Evolutionary conservation across 305 asterid genomes (phyloP).

Genomic region (Fraxinus nigra): DNA sequence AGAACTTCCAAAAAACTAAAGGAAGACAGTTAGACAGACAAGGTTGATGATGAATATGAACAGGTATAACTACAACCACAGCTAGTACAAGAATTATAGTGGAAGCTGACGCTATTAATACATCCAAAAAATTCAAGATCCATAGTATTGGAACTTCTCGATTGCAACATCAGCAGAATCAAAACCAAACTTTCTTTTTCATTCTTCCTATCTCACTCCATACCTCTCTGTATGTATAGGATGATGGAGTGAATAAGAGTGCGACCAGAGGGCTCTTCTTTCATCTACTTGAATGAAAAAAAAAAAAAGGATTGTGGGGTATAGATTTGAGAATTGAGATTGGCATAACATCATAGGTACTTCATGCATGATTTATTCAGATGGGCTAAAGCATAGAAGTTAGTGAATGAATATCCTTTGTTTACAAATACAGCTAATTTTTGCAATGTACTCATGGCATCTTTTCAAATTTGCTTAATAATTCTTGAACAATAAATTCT

Average conservation of each 20-base stretch:
- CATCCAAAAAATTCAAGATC: conserved; percentile 44
- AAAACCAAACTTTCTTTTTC: conserved; percentile 5
- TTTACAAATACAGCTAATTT: neutral
- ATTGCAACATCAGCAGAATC: conserved; percentile 32
- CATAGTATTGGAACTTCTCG: conserved; percentile 42
- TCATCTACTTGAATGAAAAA: conserved; percentile 1
- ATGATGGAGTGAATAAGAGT: conserved; percentile 17
- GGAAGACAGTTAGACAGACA: conserved; percentile 49
- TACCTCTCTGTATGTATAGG: neutral
- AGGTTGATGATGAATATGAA: conserved; percentile 39
- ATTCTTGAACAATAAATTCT: neutral
- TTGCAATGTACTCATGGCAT: neutral
- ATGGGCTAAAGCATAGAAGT: neutral
- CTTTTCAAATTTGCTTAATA: neutral
- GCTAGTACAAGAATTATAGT: conserved; percentile 25
- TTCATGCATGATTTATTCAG: neutral
- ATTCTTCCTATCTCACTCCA: neutral
- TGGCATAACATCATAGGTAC: neutral
- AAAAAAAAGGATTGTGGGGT: conserved; percentile 20
- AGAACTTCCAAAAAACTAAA: conserved; percentile 41
- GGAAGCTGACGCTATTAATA: conserved; percentile 44
- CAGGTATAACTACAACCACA: conserved; percentile 32
- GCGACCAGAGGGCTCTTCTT: neutral
- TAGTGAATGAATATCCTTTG: neutral
- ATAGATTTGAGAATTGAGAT: neutral